These are phyloP conservation scores for Delonix regia DNA, from an alignment of 306 rosid species.

Conservation along the genomic window DNA sequence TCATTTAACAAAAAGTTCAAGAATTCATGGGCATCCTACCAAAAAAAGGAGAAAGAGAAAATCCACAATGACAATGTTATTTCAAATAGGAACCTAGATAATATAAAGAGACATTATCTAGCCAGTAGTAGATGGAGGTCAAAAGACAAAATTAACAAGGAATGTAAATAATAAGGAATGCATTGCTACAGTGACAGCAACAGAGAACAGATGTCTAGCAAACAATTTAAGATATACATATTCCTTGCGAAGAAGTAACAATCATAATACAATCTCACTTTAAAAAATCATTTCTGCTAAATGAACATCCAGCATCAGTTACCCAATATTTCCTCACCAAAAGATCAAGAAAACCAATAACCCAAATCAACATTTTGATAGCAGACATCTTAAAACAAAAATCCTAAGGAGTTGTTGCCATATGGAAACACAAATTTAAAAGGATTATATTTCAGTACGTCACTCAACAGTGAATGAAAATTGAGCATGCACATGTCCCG, in stretches of 20 bases:
- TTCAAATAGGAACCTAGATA: slow-evolving; percentile 27
- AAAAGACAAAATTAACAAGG: background rate
- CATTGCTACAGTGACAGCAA: background rate
- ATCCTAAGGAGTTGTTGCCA: slow-evolving; percentile 2
- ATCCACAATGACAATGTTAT: slow-evolving; percentile 32
- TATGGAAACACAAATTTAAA: background rate
- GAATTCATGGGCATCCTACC: slow-evolving; percentile 99
- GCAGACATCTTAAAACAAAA: background rate
- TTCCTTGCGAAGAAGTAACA: slow-evolving; percentile 12
- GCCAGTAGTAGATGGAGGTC: slow-evolving; percentile 5
- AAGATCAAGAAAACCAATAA: background rate
- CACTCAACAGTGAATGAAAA: background rate
- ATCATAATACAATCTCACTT: background rate
- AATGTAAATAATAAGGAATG: slow-evolving; percentile 9
- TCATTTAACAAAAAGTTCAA: slow-evolving; percentile 96
- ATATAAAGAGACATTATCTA: slow-evolving; percentile 13
- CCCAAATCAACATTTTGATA: background rate
- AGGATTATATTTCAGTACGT: background rate
- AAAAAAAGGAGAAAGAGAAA: slow-evolving; percentile 32
- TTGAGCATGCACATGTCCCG: background rate
- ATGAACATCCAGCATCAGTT: background rate
- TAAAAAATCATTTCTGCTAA: background rate
- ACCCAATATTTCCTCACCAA: background rate
- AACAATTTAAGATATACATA: background rate
- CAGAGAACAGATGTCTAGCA: background rate